Percentiles rank a stretch among this genome's conserved stretches.
These are phyloP conservation scores for Cytospora chrysosperma DNA, from an alignment of 2,329 filamentous ascomycete genomes.

Conservation along the genomic window DNA sequence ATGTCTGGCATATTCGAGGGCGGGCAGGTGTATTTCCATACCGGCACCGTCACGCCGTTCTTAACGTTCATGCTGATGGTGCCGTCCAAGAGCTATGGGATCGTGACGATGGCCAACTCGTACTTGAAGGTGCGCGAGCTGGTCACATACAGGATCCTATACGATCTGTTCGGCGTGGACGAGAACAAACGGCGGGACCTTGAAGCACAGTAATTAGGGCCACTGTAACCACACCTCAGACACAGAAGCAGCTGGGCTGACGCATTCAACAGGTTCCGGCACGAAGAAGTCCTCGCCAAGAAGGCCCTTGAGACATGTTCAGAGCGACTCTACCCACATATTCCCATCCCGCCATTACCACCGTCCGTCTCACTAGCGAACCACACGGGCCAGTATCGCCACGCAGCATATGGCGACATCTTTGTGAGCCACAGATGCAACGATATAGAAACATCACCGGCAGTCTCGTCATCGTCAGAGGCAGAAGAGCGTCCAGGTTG, in stretches of 20 bases:
- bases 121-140: slow-evolving; percentile 7
- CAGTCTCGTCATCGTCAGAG: too few species aligned
- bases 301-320: slow-evolving; percentile 16
- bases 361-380: slow-evolving; percentile 11
- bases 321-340: slow-evolving; percentile 23
- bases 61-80: slow-evolving; percentile 26
- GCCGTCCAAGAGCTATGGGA: slow-evolving; percentile 21
- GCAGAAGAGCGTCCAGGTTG: not conserved
- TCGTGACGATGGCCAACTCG: slow-evolving; percentile 24
- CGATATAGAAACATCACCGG: not conserved
- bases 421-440: slow-evolving; percentile 14
- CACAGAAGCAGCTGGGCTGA: not conserved
- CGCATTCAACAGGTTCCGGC: not conserved
- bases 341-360: slow-evolving; percentile 20
- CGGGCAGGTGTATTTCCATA: slow-evolving; percentile 25
- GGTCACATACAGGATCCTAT: slow-evolving; percentile 24
- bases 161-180: slow-evolving; percentile 25
- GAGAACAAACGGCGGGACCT: slow-evolving; percentile 22
- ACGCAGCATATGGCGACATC: slow-evolving; percentile 23
- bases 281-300: not conserved
- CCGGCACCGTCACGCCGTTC: slow-evolving; percentile 16
- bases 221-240: too few species aligned
- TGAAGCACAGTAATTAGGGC: slow-evolving; percentile 17
- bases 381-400: slow-evolving; percentile 20
- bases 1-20: slow-evolving; percentile 22